Evolutionary conservation across 305 asterid species (phyloP).

Genomic region (Fraxinus ornus): DNA sequence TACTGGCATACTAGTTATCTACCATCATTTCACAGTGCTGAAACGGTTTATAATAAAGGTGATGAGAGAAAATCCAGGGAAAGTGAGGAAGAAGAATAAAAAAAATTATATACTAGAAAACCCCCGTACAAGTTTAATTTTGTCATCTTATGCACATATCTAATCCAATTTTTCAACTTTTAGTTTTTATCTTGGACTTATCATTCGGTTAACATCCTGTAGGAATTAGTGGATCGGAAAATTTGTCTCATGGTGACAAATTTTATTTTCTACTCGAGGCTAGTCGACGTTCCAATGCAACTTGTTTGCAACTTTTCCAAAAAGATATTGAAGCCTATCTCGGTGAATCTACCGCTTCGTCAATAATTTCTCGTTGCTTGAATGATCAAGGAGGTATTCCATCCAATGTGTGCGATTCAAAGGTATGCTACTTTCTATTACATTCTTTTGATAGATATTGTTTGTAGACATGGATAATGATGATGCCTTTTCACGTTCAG

Average conservation of each 20-base stretch:
- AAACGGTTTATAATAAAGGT: neutral
- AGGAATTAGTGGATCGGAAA: slow-evolving; percentile 66
- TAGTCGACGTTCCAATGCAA: slow-evolving; percentile 75
- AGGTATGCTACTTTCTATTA: slow-evolving; percentile 47
- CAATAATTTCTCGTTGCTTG: slow-evolving; percentile 73
- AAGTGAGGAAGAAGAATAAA: neutral
- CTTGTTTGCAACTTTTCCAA: slow-evolving; percentile 72
- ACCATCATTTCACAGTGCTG: neutral
- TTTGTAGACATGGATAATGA: slow-evolving; percentile 27
- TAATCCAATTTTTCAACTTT: neutral
- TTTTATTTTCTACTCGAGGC: slow-evolving; percentile 84
- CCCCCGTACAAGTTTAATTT: neutral
- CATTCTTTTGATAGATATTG: slow-evolving; percentile 11
- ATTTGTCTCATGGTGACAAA: slow-evolving; percentile 68
- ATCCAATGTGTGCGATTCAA: slow-evolving; percentile 37
- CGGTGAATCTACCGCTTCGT: slow-evolving; percentile 85
- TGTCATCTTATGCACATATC: slow-evolving; percentile 10
- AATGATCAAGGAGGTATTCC: slow-evolving; percentile 59
- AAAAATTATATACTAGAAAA: neutral
- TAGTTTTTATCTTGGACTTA: slow-evolving; percentile 10
- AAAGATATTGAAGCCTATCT: slow-evolving; percentile 79
- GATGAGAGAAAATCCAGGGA: neutral
- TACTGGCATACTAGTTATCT: neutral
- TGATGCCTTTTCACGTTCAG: slow-evolving; percentile 38
- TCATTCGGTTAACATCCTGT: slow-evolving; percentile 42